Evolutionary conservation across 768 basidiomycete genomes (phyloP), one percentile per base, ranked within the genome.

Genomic region (Phaffia australis): DNA sequence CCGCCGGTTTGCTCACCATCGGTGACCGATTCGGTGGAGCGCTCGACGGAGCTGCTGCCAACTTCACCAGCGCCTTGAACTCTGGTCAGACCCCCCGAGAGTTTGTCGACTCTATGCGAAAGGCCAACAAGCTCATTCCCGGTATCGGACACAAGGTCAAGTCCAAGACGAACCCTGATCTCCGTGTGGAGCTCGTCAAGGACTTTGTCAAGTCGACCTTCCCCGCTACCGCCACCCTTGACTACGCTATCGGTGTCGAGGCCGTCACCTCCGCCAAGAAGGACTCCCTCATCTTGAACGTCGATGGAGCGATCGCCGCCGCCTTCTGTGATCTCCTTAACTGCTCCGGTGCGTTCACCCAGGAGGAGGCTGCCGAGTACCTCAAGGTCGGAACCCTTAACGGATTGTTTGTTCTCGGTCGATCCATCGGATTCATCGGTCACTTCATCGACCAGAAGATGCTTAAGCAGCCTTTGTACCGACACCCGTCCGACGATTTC

Each of bases 91-190:
- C 91, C 7, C 93, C 94, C n/a, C 84, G 94, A 73, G 93, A 99
- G 77, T 98, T 99, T 72, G 94, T 99, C 72, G 94, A 94, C 78
- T 83, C 85, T 72, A 87, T 87, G 73, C 83, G 92, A 74, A 92
- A 92, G 80, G 85, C 85, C 32, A 95, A 94, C 82, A 91, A 91
- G 79, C 85, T 95, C 69, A 94, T 97, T 81, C 87, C 86, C 71
- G 94, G 94, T 81, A 99, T 99, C 71, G 94, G 94, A 56, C 94
- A 99, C 85, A 98, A 98, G 84, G 95, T 99, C 82, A 99, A 99
- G 85, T 90, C 87, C 71, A 88, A 91, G 71, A 92, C 89, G 79
- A 93, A 93, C 83, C 90, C 89, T 57, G 89, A 92, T 81, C 81
- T 89, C 56, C 78, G 79, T 69, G 79, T 79, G 69, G 73, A 74